These are phyloP conservation scores for Solanum appendiculatum DNA, from an alignment of 257 asterid species.

Conservation along the genomic window DNA sequence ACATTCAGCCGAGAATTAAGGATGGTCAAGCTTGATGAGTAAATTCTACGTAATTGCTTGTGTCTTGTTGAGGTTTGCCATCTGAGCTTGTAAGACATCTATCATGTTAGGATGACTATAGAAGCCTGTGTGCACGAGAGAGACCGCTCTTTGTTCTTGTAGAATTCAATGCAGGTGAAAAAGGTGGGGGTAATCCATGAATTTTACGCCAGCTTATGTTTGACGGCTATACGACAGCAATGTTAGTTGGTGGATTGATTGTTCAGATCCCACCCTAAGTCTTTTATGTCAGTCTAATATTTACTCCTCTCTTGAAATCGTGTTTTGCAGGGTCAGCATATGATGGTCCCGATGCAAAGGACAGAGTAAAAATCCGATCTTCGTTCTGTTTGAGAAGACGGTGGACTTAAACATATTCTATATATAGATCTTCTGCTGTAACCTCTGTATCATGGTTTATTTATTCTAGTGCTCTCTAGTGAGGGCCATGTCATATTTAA, in stretches of 20 bases:
- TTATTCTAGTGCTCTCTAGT: not conserved
- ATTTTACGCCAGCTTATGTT: not conserved
- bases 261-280: not conserved
- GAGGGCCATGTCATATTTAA: conserved; percentile 8
- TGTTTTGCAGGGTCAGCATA: conserved; percentile 40
- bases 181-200: not conserved
- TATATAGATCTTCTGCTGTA: conserved; percentile 2
- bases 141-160: not conserved
- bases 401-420: conserved; percentile 8
- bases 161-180: not conserved
- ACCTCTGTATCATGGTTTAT: conserved; percentile 15
- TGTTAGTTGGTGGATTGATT: not conserved
- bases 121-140: not conserved
- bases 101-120: not conserved
- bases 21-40: not conserved
- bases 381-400: conserved; percentile 2
- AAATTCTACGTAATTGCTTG: not conserved
- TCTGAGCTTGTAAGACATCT: not conserved
- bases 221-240: not conserved
- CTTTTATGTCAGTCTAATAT: not conserved
- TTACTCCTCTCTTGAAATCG: conserved; percentile 4
- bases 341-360: conserved; percentile 55
- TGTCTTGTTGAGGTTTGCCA: not conserved
- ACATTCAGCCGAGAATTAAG: not conserved
- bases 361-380: conserved; percentile 24